phyloP scores from a whole-genome alignment of 495 filamentous ascomycete species.

The Amorphotheca resinae region DNA sequence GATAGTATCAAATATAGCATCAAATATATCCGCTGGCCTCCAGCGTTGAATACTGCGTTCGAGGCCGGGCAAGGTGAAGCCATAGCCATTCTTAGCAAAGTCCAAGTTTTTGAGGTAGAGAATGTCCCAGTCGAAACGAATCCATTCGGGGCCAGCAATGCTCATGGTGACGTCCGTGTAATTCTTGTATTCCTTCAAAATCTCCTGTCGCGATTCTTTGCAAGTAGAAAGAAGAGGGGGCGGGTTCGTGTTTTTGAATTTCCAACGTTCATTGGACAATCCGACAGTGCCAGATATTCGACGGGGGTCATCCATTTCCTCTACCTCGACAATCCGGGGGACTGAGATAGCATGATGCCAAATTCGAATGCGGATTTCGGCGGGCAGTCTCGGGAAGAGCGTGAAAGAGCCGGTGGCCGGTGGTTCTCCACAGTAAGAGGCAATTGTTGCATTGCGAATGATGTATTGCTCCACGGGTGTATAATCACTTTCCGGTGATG shows the following conservation, averaged over 20 bases:
- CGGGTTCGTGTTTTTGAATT: neutral
- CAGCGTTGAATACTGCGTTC: too few species aligned
- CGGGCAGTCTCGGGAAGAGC: neutral
- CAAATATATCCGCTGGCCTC: too few species aligned
- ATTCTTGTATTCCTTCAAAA: neutral
- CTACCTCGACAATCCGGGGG: constrained; percentile 1
- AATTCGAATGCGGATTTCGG: neutral
- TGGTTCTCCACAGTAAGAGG: neutral
- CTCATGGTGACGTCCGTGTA: neutral
- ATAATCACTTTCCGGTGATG: too few species aligned
- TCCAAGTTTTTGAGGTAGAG: neutral
- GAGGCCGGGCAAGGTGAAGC: too few species aligned
- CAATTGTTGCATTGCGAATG: neutral
- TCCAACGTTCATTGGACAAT: neutral
- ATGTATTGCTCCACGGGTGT: too few species aligned
- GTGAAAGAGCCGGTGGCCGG: neutral
- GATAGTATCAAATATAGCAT: too few species aligned
- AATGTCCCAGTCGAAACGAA: constrained; percentile 2
- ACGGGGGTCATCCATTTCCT: too few species aligned
- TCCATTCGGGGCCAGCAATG: neutral
- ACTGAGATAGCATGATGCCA: constrained; percentile 1
- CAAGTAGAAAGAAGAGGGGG: neutral
- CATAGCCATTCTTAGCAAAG: too few species aligned
- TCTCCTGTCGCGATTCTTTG: neutral
- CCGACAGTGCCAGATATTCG: too few species aligned